These are phyloP conservation scores for Erodium maritimum DNA, from an alignment of 345 rosid species.

Conservation along the genomic window DNA sequence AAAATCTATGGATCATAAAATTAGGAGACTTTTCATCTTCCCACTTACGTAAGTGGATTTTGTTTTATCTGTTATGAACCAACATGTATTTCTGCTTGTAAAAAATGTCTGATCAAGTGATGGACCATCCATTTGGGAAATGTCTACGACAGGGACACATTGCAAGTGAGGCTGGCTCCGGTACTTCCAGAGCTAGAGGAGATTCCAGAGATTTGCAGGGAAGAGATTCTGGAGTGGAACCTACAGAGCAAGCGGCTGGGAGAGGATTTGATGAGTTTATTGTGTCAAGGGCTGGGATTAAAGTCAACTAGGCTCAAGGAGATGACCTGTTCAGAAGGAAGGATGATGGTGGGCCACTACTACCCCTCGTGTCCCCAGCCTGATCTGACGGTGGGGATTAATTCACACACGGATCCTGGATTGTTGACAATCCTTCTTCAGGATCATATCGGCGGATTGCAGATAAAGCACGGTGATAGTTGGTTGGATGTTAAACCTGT, in stretches of 20 bases:
- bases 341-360: constrained; percentile 34
- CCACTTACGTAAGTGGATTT: no score
- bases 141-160: constrained; percentile 29
- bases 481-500: no score
- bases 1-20: no score
- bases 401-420: constrained; percentile 15
- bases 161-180: constrained; percentile 26
- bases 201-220: constrained; percentile 36
- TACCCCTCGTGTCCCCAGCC: constrained; percentile 52
- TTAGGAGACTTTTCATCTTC: no score
- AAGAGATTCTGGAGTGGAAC: constrained; percentile 33
- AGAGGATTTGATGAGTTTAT: constrained; percentile 24
- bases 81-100: no score
- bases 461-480: no score
- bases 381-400: constrained; percentile 33
- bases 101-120: neutral
- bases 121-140: neutral
- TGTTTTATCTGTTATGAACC: no score
- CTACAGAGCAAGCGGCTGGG: constrained; percentile 17
- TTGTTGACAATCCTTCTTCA: no score
- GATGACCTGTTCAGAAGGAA: constrained; percentile 22
- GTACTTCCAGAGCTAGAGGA: constrained; percentile 8
- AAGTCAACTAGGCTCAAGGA: constrained; percentile 21
- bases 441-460: no score
- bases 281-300: constrained; percentile 43